A percentile compares a stretch with the other conserved stretches of the same genome.
These are phyloP conservation scores for Talaromyces sp. DNA, from an alignment of 2,329 filamentous ascomycete species.

Conservation along the genomic window DNA sequence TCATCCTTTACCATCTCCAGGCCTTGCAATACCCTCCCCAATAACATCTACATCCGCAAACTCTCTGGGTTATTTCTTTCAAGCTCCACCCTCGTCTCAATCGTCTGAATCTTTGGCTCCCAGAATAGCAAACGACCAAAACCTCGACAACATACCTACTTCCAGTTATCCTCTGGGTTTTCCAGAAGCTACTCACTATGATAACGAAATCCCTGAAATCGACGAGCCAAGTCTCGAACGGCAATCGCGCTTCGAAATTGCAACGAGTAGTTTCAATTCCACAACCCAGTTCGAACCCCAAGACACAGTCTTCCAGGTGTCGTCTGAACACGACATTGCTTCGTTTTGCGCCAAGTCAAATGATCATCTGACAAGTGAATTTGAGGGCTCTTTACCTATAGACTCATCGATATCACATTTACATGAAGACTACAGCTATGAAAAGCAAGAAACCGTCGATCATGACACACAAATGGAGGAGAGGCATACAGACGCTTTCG, in stretches of 20 bases:
- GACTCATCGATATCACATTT: not conserved
- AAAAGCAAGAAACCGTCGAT: not conserved
- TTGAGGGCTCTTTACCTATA: not conserved
- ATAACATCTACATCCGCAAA: constrained; percentile 23
- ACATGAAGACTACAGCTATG: not conserved
- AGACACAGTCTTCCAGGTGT: not conserved
- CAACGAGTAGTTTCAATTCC: not conserved
- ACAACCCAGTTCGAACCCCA: not conserved
- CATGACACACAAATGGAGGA: not conserved
- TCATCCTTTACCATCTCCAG: constrained; percentile 33
- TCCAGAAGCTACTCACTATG: not conserved
- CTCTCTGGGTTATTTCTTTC: not conserved
- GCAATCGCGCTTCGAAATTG: not conserved
- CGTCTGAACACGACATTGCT: not conserved
- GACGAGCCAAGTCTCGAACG: not conserved
- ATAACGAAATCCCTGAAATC: not conserved
- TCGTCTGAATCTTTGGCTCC: not conserved
- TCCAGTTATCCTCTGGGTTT: not conserved
- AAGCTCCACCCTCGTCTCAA: not conserved
- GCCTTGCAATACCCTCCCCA: constrained; percentile 35
- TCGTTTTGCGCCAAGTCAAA: not conserved
- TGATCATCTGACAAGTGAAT: not conserved
- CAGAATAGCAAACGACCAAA: not conserved
- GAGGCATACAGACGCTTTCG: not conserved
- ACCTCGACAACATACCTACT: not conserved